Conservation (phyloP, 495 filamentous ascomycete species). For the Penicillium dipodomyicola region DNA sequence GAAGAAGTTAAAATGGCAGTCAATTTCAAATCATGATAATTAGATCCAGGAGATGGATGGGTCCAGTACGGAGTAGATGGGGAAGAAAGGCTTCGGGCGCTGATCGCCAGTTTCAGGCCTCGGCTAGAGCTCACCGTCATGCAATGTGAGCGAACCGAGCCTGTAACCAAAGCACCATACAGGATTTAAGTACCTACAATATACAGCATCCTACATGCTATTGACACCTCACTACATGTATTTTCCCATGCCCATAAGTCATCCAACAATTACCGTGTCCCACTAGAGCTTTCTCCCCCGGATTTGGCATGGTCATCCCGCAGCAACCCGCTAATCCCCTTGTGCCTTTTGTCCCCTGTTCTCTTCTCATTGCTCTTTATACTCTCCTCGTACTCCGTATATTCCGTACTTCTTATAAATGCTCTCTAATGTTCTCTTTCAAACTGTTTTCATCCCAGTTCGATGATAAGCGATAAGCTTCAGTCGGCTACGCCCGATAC, state of each 20-base stretch:
- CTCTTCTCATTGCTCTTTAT: neutral
- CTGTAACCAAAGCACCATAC: neutral
- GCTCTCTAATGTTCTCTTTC: neutral
- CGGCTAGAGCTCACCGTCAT: constrained; percentile 30
- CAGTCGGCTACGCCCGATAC: constrained; percentile 21
- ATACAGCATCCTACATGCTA: neutral
- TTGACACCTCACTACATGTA: neutral
- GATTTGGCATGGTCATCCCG: constrained; percentile 12
- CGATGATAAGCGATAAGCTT: constrained; percentile 26
- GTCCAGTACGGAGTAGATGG: constrained; percentile 18
- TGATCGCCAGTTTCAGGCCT: constrained; percentile 28
- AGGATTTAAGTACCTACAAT: neutral
- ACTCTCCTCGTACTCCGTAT: neutral
- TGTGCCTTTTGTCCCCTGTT: neutral
- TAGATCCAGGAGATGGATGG: constrained; percentile 11
- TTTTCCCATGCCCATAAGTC: neutral
- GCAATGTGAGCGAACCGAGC: constrained; percentile 3
- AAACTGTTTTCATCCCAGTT: constrained; percentile 6
- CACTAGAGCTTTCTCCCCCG: constrained; percentile 11
- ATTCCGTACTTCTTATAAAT: neutral
- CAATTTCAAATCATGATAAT: constrained; percentile 14
- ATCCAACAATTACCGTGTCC: neutral
- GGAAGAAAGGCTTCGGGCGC: constrained; percentile 23
- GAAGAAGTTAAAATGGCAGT: neutral
- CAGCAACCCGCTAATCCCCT: constrained; percentile 2